Evolutionary conservation across 495 filamentous ascomycete genomes (phyloP), one percentile per base, ranked within the genome.

Genomic region (Aspergillus bridgeri): DNA sequence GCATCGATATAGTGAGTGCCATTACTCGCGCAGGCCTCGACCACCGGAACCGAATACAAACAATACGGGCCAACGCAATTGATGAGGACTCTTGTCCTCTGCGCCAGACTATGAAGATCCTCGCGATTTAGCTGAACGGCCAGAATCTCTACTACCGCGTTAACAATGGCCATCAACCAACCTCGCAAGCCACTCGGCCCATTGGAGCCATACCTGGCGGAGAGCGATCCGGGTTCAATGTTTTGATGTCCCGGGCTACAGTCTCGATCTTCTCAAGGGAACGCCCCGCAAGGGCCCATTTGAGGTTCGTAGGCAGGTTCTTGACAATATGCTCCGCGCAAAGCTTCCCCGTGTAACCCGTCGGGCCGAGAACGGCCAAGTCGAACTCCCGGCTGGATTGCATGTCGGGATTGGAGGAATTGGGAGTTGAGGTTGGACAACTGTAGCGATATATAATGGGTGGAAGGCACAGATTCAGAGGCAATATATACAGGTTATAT

Each of bases 1-100:
- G 84, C 83, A 75, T 97, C 93, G 45, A 98, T 76, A 68, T 96
- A 96, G 69, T 96, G 92, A 13, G 93, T 96, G 21, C 93, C 92
- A 58, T 85, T 85, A 49, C 84, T 80, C 27, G 90, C 91, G 69
- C 93, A 98, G n/a, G 92, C 92, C 61, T 89, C 86, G 53, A 98
- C 84, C 19, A 92, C 90, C 44, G 82, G 81, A 47, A 88, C 86
- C 44, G 93, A 92, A 63, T 95, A 87, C 27, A 83, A 65, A 65
- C 83, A 74, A 70, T 92, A 98, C 0, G 93, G 93, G 0, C 93
- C 93, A 29, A 96, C 83, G 45, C 89, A 91, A 51, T 89, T 89
- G 67, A 98, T 88, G 24, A 98, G 69, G 44, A 93, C 63, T 53
- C 79, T 84, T 5, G 90, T 92, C 67, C 89, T 94, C 65, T 83